Base-by-base conservation (phyloP, 2,329 filamentous ascomycete genomes). In the Microdochium nivale region DNA sequence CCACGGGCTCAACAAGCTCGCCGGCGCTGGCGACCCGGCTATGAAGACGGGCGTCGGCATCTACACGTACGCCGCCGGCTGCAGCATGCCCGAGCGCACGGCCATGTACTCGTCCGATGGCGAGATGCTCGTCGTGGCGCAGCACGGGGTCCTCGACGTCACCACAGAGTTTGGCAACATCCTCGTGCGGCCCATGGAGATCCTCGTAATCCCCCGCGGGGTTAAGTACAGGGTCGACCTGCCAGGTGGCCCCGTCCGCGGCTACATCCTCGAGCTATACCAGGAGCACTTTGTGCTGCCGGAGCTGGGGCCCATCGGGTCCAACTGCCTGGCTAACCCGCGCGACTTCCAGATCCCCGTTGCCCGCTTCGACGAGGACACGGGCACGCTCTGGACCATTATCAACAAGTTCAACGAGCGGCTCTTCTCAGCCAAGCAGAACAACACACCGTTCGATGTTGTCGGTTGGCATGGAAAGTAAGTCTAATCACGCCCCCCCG, bases 91-190 rank as follows among this genome's bases (percentile, higher is more conserved):
- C 35, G 70, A 75, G 13, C 78, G 80, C 46, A 76, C 84, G 54
- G 86, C 86, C 0, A 90, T 89, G 67, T 89, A 88, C 68, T 87
- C 82, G 19, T 83, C 86, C 0, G 84, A 87, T 60, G 84, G 84
- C 2, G 84, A 87, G 61, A 81, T 85, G 56, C 65, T 87, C 51
- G 83, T 87, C 55, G 81, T 87, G 24, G 74, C 81, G 3, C 84
- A 87, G 61, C 77, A 85, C 55, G 84, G 84, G 3, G 73, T 77
- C 9, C 65, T 87, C 43, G 81, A 87, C 56, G 84, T 87, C 52
- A 76, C 81, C 59, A 87, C 84, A 0, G 84, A 87, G 60, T 69
- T 86, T 47, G 84, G 84, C n/a, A 75, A 74, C 56, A 69, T 87
- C 3, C 72, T 83, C 43, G 76, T 87, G 13, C 75, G 83, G 49